phyloP scores from a whole-genome alignment of 352 stramenopile genomes.

The Globisporangium alternatum region DNA sequence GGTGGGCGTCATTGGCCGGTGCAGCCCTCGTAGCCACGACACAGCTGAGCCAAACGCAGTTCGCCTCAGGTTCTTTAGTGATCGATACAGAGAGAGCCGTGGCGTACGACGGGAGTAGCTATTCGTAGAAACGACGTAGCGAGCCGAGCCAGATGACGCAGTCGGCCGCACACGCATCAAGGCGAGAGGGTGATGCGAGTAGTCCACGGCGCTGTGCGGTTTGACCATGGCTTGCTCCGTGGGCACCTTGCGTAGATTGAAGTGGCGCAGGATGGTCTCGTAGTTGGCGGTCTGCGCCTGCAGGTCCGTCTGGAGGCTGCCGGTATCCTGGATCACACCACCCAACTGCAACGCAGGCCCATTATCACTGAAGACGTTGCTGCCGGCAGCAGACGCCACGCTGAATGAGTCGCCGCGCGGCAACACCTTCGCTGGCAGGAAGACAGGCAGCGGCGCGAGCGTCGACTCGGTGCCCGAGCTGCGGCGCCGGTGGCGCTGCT shows the following conservation, averaged over 20 bases:
- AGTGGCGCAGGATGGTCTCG: slow-evolving; percentile 14
- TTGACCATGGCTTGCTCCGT: not conserved
- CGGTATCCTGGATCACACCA: not conserved
- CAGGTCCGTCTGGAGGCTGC: slow-evolving; percentile 3
- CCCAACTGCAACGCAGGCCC: not conserved
- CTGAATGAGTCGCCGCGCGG: slow-evolving; percentile 6
- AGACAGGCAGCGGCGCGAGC: not conserved
- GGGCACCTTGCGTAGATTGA: slow-evolving; percentile 8
- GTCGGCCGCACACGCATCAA: not conserved
- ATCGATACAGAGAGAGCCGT: slow-evolving; percentile 6
- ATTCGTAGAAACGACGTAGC: not conserved
- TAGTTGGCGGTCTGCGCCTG: slow-evolving; percentile 13
- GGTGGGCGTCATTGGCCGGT: not conserved
- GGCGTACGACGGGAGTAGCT: not conserved
- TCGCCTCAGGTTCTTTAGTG: slow-evolving; percentile 4
- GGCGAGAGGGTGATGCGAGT: not conserved
- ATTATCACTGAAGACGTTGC: not conserved
- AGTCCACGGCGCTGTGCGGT: not conserved
- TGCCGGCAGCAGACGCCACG: not conserved
- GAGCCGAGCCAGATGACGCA: not conserved
- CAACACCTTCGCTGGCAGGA: slow-evolving; percentile 1
- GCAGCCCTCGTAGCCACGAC: not conserved
- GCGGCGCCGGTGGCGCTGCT: not conserved
- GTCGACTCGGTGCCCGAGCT: slow-evolving; percentile 5
- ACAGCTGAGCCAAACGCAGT: not conserved